Base-by-base conservation (phyloP, 345 rosid genomes). In the Hibiscus mutabilis region DNA sequence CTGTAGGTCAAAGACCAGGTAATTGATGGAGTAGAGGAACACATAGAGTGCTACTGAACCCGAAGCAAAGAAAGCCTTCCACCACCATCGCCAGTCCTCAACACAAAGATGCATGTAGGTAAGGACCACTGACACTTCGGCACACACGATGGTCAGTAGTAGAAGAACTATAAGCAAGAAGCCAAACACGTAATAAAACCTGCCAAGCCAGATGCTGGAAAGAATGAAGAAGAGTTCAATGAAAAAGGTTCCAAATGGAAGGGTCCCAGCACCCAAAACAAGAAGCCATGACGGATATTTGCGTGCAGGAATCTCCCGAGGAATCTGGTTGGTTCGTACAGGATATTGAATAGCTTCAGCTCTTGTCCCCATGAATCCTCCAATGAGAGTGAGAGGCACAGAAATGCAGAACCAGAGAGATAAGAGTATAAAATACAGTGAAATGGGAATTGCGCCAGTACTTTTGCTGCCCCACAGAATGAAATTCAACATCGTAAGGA, bases 1-100 rank as follows among this genome's bases (percentile, higher is more conserved):
- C 80, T 86, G 89, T 25, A 90, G 83, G 74, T 90, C 93, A 33
- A 88, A 88, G 11, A 88, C 89, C 87, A 90, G 76, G 74, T 90
- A 90, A 74, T 88, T 88, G 79, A 90, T 88, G 47, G 96, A 86
- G 80, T 86, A 90, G 1, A 87, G 78, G 71, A 88, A 90, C 29
- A 90, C 91, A 29, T 88, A 90, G 71, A 90, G 79, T 6, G 96
- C 82, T 4, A 90, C 96, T 46, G 93, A 90, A 53, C 96, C 96
- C 8, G 96, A 90, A n/a, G 96, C 93, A 47, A 71, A 90, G 85
- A 90, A 90, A 3, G 96, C 85, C 85, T 90, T 90, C 96, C 96
- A 90, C 96, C 96, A 90, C 96, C 96, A 90, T 66, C 80, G 84
- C 96, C 96, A 90, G 57, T 90, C 96, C 79, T 90, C 96, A 14